Conservation (phyloP, 371 early-diverging fungal species). For the Coemansia sp. region DNA sequence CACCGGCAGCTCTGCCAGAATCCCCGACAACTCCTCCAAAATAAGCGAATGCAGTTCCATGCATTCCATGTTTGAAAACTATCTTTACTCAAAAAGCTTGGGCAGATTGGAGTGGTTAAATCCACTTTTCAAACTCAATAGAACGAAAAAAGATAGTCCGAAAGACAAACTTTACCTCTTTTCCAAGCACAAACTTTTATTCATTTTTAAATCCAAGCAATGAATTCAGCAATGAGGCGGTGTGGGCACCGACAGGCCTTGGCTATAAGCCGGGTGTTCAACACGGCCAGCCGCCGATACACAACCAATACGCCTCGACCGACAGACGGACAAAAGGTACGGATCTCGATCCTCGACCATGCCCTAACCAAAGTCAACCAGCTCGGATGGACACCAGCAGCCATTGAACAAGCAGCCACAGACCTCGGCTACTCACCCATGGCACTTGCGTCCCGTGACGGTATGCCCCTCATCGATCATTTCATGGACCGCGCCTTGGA, state of each 20-base stretch:
- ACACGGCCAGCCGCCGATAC: too few relatives aligned
- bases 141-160: not conserved
- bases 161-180: not conserved
- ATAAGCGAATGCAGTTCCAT: slow-evolving; percentile 61
- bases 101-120: not conserved
- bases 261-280: too few relatives aligned
- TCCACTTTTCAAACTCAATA: too few relatives aligned
- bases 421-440: slow-evolving; percentile 71
- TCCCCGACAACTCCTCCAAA: slow-evolving; percentile 60
- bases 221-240: too few relatives aligned
- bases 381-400: slow-evolving; percentile 74
- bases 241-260: too few relatives aligned
- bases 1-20: slow-evolving; percentile 47
- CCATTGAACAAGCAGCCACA: slow-evolving; percentile 67
- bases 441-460: slow-evolving; percentile 71
- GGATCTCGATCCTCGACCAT: slow-evolving; percentile 58
- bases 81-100: not conserved
- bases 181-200: not conserved
- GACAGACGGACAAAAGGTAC: too few relatives aligned
- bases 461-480: slow-evolving; percentile 72
- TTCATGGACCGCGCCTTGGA: slow-evolving; percentile 68
- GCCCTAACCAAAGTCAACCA: slow-evolving; percentile 68
- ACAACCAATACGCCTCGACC: too few relatives aligned
- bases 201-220: too few relatives aligned
- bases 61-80: slow-evolving; percentile 16